phyloP scores from a whole-genome alignment of 2,329 filamentous ascomycete genomes.

The Cytospora chrysosperma region DNA sequence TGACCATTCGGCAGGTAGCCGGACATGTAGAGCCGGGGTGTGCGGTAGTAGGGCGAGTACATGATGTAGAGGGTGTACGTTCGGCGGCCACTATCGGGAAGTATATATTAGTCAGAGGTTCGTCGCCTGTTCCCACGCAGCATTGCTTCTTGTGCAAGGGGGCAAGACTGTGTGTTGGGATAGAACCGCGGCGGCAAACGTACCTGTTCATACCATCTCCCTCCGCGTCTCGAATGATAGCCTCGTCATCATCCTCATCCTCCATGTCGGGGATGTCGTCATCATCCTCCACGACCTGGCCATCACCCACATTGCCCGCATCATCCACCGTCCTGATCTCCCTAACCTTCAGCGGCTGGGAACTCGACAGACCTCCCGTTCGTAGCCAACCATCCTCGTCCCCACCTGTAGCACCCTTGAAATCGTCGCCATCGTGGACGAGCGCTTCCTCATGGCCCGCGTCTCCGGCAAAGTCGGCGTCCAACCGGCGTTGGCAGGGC shows the following conservation, averaged over 20 bases:
- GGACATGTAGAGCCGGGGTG: constrained; percentile 90
- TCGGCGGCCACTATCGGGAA: constrained; percentile 64
- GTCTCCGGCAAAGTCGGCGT: constrained; percentile 89
- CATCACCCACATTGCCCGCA: constrained; percentile 78
- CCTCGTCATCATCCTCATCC: constrained; percentile 94
- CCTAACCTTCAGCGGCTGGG: constrained; percentile 70
- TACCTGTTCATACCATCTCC: constrained; percentile 48
- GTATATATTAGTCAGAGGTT: constrained; percentile 23
- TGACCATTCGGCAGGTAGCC: constrained; percentile 80
- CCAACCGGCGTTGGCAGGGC: constrained; percentile 85
- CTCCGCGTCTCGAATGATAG: constrained; percentile 80
- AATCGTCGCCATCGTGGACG: constrained; percentile 74
- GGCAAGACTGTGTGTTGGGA: neutral
- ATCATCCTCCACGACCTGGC: constrained; percentile 66
- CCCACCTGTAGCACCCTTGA: constrained; percentile 47
- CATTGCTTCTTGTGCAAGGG: neutral
- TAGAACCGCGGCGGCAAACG: neutral
- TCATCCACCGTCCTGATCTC: constrained; percentile 90
- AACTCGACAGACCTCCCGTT: constrained; percentile 75
- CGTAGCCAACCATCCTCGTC: constrained; percentile 90
- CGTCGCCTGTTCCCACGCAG: constrained; percentile 9
- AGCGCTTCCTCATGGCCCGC: constrained; percentile 83
- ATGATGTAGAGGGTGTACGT: constrained; percentile 99
- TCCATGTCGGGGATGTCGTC: constrained; percentile 98
- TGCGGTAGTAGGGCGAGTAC: constrained; percentile 95